Evolutionary conservation across 495 filamentous ascomycete genomes (phyloP).

Genomic region (Aspergillus ellipticus): DNA sequence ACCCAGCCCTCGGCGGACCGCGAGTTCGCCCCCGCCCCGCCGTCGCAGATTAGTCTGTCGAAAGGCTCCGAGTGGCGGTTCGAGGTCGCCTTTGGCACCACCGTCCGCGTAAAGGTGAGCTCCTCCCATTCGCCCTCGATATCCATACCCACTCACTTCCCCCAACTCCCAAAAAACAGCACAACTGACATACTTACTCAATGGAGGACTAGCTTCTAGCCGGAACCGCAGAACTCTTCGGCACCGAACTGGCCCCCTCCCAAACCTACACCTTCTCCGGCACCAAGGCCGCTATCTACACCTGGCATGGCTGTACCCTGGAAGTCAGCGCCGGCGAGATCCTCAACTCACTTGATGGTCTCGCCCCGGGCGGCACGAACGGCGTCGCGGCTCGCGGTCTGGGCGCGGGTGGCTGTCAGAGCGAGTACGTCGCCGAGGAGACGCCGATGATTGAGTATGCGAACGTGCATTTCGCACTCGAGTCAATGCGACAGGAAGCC

Average conservation of each 20-base stretch:
- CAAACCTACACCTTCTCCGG: conserved; percentile 79
- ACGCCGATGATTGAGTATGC: conserved; percentile 78
- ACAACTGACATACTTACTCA: conserved; percentile 4
- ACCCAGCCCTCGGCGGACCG: conserved; percentile 41
- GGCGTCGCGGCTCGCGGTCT: conserved; percentile 17
- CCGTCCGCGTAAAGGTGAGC: conserved; percentile 58
- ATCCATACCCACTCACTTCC: not conserved
- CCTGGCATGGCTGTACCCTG: conserved; percentile 82
- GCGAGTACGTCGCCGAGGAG: conserved; percentile 77
- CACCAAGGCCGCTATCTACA: conserved; percentile 82
- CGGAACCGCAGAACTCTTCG: conserved; percentile 92
- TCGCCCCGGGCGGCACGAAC: conserved; percentile 13
- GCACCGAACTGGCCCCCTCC: conserved; percentile 83
- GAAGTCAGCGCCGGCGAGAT: conserved; percentile 61
- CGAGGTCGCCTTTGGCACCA: conserved; percentile 68
- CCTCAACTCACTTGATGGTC: conserved; percentile 39
- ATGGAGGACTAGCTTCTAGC: conserved; percentile 53
- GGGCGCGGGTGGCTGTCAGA: conserved; percentile 54
- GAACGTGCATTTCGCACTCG: conserved; percentile 84
- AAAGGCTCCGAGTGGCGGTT: conserved; percentile 81
- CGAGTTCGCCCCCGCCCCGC: conserved; percentile 35
- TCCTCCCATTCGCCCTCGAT: conserved; percentile 9
- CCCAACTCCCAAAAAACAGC: not conserved
- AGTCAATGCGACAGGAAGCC: conserved; percentile 57
- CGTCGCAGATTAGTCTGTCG: conserved; percentile 42